These are phyloP conservation scores for Przewalskia tangutica DNA, from an alignment of 257 asterid genomes.

Conservation along the genomic window DNA sequence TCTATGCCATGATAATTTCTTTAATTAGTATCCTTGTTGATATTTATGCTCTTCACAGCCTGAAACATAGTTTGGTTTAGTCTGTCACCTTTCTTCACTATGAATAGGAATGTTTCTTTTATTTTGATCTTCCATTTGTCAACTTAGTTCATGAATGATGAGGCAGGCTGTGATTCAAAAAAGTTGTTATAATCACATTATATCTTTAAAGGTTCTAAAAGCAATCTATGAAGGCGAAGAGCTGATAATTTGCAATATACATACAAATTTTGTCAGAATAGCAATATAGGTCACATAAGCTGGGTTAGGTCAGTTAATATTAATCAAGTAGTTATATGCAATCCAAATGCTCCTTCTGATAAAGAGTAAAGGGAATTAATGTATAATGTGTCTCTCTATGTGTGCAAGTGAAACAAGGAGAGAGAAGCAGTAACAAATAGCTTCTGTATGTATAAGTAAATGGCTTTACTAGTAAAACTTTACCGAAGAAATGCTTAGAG, in stretches of 20 bases:
- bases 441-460: conserved; percentile 13
- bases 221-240: neutral
- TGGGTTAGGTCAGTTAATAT: neutral
- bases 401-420: neutral
- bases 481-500: conserved; percentile 6
- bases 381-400: neutral
- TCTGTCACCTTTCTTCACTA: neutral
- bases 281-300: neutral
- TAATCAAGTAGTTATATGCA: too few species aligned
- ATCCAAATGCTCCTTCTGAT: too few species aligned
- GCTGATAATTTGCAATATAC: neutral
- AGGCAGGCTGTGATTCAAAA: neutral
- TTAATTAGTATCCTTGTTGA: neutral
- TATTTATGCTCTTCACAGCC: neutral
- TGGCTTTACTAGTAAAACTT: conserved; percentile 24
- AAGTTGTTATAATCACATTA: neutral
- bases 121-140: neutral
- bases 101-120: neutral
- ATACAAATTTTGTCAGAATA: neutral
- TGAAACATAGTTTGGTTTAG: neutral
- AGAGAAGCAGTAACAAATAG: neutral
- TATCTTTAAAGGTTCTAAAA: neutral
- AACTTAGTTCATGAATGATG: neutral
- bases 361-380: neutral
- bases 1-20: neutral